These are phyloP conservation scores for Desmodesmus armatus DNA, from an alignment of 139 green algal species.

Conservation along the genomic window DNA sequence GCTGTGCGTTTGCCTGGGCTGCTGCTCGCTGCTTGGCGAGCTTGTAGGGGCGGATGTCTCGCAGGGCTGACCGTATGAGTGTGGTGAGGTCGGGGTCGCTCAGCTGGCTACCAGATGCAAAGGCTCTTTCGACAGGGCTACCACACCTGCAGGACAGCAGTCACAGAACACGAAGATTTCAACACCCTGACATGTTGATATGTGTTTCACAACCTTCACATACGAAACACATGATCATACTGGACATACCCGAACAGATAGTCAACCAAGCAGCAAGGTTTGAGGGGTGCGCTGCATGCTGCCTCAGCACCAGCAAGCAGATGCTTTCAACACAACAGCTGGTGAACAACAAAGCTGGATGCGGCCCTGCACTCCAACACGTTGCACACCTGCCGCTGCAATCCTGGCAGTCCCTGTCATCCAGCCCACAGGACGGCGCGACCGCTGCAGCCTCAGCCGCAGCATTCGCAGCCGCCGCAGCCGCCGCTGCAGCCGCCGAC, in stretches of 20 bases:
- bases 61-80: background rate
- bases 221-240: no score
- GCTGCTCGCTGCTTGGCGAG: background rate
- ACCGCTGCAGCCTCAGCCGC: slow-evolving; percentile 9
- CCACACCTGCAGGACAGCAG: no score
- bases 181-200: no score
- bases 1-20: slow-evolving; percentile 1
- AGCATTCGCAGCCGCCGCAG: background rate
- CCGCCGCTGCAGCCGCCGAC: slow-evolving; percentile 1
- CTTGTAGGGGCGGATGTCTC: background rate
- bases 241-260: no score
- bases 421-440: slow-evolving; percentile 1
- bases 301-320: no score
- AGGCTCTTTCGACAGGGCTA: slow-evolving; percentile 17
- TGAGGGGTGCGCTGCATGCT: no score
- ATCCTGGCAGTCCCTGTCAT: background rate
- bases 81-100: slow-evolving; percentile 11
- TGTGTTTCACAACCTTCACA: no score
- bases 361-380: no score
- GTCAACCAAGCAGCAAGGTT: no score
- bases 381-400: slow-evolving; percentile 15
- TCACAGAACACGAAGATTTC: no score
- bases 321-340: no score
- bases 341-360: no score
- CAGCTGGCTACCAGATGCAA: background rate